Base-by-base conservation (phyloP, 1,284 basidiomycete species). In the Mrakiaceae sp. region DNA sequence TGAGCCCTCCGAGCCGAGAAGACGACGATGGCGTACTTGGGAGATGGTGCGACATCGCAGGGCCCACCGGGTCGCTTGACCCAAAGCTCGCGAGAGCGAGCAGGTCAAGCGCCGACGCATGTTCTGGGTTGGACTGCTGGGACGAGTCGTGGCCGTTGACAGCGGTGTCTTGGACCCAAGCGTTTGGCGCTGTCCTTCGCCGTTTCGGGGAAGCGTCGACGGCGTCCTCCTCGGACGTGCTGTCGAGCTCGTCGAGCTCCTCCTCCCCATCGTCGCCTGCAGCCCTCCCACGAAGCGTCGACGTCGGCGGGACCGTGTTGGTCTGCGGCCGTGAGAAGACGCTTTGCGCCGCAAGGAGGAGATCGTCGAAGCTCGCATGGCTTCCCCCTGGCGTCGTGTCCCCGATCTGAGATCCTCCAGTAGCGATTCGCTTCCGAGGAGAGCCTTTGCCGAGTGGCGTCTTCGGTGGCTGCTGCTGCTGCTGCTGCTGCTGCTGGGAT, bases 101-200 rank as follows among this genome's bases (percentile, higher is more conserved):
- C n/a, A 66, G 65, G 43, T 66, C 61, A 16, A 66, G 58, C 3
- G 65, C 65, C 40, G 65, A 63, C 8, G 65, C 16, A 58, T 66
- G 65, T 42, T 48, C 59, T 2, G 48, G 16, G 39, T 42, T 14
- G 43, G 48, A n/a, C 40, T 47, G 44, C 14, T 60, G 39, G 14
- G 27, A 27, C 27, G 27, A 27, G 27, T 27, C 27, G 27, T 27
- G 27, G 27, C 27, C 27, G 27, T 27, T 27, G 27, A 27, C 27
- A 27, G 27, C 27, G 27, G 27, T 27, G 27, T 27, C 27, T 27
- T 27, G 27, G 27, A 27, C 27, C 27, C 27, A 27, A 27, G 27
- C 27, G 27, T 27, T 27, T 27, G 27, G 27, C 27, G 27, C 27
- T 27, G 27, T 27, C 27, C 27, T 27, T 27, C 27, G 27, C 27